These are phyloP conservation scores for Pachysandra terminalis DNA, from an alignment of 164 flowering plant species.

Conservation along the genomic window DNA sequence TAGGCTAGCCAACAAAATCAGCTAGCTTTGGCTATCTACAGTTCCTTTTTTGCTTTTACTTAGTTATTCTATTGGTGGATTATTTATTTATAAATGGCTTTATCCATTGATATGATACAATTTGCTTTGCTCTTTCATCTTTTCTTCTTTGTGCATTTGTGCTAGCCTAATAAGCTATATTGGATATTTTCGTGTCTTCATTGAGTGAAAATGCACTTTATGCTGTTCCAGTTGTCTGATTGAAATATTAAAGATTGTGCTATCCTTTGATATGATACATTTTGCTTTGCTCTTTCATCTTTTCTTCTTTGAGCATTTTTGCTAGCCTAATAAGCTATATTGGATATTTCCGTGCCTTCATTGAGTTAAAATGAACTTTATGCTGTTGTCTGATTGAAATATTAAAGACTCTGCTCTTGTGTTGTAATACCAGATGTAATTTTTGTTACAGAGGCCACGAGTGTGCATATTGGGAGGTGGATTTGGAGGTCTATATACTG, in stretches of 20 bases:
- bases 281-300: too few species aligned
- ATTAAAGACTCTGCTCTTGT: background rate
- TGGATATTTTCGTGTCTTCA: background rate
- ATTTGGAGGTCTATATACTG: constrained; percentile 96
- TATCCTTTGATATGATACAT: background rate
- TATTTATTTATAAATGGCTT: too few species aligned
- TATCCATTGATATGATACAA: too few species aligned
- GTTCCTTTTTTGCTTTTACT: too few species aligned
- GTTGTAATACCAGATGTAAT: background rate
- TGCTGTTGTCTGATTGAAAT: background rate
- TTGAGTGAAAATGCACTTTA: background rate
- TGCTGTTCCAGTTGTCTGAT: background rate
- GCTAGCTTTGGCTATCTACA: too few species aligned
- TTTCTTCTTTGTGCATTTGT: too few species aligned
- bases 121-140: too few species aligned
- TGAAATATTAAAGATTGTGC: background rate
- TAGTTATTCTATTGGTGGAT: too few species aligned
- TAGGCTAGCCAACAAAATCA: too few species aligned
- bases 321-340: too few species aligned
- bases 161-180: too few species aligned
- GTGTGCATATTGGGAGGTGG: constrained; percentile 97
- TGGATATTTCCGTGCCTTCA: background rate
- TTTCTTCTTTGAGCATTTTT: too few species aligned
- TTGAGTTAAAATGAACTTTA: background rate
- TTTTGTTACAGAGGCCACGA: constrained; percentile 70